These are phyloP conservation scores for Lepidium aucheri DNA, from an alignment of 345 rosid genomes.

Conservation along the genomic window DNA sequence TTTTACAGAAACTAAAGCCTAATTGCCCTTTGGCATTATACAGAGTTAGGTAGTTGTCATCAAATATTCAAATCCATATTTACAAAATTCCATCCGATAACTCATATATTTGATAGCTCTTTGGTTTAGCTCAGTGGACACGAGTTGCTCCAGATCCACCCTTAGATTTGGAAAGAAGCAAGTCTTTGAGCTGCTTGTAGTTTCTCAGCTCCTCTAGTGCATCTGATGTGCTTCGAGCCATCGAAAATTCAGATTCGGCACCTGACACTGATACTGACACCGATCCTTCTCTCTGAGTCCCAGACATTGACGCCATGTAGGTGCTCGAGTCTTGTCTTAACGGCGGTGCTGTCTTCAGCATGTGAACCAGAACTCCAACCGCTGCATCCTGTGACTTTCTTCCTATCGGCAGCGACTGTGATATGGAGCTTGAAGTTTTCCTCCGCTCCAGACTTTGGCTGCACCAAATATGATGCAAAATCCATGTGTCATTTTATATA, in stretches of 20 bases:
- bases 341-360: slow-evolving; percentile 77
- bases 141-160: slow-evolving; percentile 36
- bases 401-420: slow-evolving; percentile 38
- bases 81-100: slow-evolving; percentile 3
- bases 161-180: slow-evolving; percentile 61
- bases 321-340: slow-evolving; percentile 67
- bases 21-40: neutral
- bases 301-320: slow-evolving; percentile 43
- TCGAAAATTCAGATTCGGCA: slow-evolving; percentile 58
- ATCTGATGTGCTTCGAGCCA: slow-evolving; percentile 63
- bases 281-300: slow-evolving; percentile 38
- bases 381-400: slow-evolving; percentile 80
- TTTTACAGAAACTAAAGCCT: slow-evolving; percentile 8
- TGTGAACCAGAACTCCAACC: slow-evolving; percentile 76
- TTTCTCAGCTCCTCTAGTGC: slow-evolving; percentile 82
- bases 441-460: slow-evolving; percentile 43
- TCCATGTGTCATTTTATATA: neutral
- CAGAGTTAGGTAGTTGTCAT: neutral
- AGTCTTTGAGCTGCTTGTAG: slow-evolving; percentile 71
- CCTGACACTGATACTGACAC: slow-evolving; percentile 38
- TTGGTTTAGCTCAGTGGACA: slow-evolving; percentile 19
- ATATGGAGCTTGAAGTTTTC: slow-evolving; percentile 36
- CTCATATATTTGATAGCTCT: neutral
- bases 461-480: slow-evolving; percentile 8
- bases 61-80: slow-evolving; percentile 14